phyloP scores from a whole-genome alignment of 192 early-diverging fungal species.

The Linnemannia schmuckeri region DNA sequence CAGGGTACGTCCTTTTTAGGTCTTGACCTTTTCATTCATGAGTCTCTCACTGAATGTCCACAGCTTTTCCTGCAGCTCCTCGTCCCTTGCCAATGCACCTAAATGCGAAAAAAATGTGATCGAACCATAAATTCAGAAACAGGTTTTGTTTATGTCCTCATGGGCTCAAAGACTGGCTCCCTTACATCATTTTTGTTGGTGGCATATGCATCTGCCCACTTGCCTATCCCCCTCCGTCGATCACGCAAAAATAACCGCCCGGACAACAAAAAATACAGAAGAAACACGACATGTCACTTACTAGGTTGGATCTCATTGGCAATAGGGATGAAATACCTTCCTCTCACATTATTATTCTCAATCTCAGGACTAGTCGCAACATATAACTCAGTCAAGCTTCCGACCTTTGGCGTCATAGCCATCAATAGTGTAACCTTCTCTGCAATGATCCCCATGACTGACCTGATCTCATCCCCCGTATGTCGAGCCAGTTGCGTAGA shows the following conservation, averaged over 20 bases:
- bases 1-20: background rate
- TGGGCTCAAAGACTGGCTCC: too few relatives aligned
- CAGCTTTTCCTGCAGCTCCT: slow-evolving; percentile 33
- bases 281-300: background rate
- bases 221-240: background rate
- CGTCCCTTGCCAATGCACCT: slow-evolving; percentile 34
- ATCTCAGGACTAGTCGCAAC: slow-evolving; percentile 65
- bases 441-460: background rate
- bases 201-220: too few relatives aligned
- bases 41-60: slow-evolving; percentile 46
- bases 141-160: background rate
- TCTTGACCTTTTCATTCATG: slow-evolving; percentile 9
- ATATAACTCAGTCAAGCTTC: slow-evolving; percentile 60
- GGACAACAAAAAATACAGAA: background rate
- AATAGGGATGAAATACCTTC: slow-evolving; percentile 38
- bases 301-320: slow-evolving; percentile 14
- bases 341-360: slow-evolving; percentile 54
- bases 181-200: too few relatives aligned
- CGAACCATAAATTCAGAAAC: background rate
- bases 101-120: background rate
- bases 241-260: background rate
- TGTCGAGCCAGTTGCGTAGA: slow-evolving; percentile 16
- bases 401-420: slow-evolving; percentile 36
- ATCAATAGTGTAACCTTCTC: background rate
- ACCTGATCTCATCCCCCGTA: slow-evolving; percentile 1